phyloP scores from a whole-genome alignment of 169 alveolate species.

The Plasmodium gonderi region DNA sequence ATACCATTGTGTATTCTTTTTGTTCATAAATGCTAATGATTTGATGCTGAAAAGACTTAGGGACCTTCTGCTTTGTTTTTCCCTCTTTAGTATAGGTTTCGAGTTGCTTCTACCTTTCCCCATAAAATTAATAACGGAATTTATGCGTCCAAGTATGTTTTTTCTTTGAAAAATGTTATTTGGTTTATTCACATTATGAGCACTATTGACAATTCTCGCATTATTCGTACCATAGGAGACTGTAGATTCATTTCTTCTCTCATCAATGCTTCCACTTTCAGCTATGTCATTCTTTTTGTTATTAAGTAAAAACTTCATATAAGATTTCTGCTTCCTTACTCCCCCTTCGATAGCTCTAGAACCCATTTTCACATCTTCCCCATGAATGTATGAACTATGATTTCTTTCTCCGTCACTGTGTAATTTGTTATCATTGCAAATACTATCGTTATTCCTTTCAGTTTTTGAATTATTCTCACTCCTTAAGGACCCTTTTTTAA shows the following conservation, averaged over 20 bases:
- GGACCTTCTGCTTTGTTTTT: not conserved
- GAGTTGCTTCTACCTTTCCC: conserved; percentile 6
- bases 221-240: not conserved
- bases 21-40: not conserved
- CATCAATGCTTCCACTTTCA: not conserved
- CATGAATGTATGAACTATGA: too few species aligned
- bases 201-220: not conserved
- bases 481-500: not conserved
- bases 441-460: not conserved
- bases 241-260: too few species aligned
- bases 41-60: conserved; percentile 23
- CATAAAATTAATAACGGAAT: not conserved
- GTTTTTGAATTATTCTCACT: not conserved
- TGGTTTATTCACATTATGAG: not conserved
- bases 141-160: not conserved
- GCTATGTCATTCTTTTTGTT: not conserved
- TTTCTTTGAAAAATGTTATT: not conserved
- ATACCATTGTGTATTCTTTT: not conserved
- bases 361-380: not conserved
- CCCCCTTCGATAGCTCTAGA: not conserved
- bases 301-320: conserved; percentile 35
- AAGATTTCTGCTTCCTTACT: conserved; percentile 10
- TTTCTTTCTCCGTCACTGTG: not conserved
- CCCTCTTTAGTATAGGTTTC: not conserved
- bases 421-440: not conserved